phyloP scores from a whole-genome alignment of 306 rosid species.

The Quercus engelmannii region DNA sequence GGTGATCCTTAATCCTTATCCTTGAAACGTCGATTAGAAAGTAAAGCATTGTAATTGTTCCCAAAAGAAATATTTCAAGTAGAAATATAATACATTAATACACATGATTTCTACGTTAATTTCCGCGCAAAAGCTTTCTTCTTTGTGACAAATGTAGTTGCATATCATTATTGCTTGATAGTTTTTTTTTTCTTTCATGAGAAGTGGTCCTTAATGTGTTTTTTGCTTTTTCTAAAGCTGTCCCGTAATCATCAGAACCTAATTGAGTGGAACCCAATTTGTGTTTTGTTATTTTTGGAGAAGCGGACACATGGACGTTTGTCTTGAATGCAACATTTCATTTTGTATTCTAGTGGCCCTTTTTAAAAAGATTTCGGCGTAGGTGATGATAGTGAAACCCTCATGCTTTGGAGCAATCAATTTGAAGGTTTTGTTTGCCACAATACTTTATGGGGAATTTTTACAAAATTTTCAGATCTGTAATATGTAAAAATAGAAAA shows the following conservation, averaged over 20 bases:
- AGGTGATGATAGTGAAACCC: no score
- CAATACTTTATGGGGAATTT: no score
- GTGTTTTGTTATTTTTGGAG: not conserved
- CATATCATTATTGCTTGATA: no score
- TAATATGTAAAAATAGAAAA: no score
- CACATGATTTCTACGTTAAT: not conserved
- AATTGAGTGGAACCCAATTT: conserved; percentile 16
- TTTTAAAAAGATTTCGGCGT: not conserved
- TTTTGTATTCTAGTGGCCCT: not conserved
- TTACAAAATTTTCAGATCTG: no score
- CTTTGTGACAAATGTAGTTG: no score
- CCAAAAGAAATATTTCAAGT: not conserved
- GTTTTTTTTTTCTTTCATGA: not conserved
- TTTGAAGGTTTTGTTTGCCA: not conserved
- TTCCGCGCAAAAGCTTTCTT: not conserved
- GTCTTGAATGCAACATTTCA: not conserved
- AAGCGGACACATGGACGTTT: not conserved
- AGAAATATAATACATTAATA: not conserved
- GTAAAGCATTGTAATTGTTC: not conserved
- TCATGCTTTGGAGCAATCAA: not conserved
- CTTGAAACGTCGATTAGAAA: no score
- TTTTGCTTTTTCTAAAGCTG: conserved; percentile 7
- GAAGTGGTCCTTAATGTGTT: not conserved
- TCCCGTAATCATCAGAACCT: conserved; percentile 9
- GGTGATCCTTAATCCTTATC: no score